Percentiles rank a stretch among this genome's conserved stretches.
Evolutionary conservation across 1,284 basidiomycete species (phyloP).

Genomic region (Athelia sp.): DNA sequence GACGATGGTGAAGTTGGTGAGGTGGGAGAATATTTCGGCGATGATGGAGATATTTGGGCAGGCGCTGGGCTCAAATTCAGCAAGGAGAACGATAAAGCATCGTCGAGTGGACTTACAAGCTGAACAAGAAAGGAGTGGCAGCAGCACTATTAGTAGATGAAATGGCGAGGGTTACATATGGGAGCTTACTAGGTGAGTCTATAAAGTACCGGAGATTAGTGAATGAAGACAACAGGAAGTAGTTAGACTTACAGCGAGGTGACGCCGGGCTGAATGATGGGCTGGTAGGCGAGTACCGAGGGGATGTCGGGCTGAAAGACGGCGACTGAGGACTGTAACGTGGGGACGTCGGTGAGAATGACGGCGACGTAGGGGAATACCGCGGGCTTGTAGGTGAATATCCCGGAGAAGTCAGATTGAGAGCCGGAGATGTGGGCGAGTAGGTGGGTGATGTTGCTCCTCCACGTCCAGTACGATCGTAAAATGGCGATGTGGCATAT

Average conservation of each 20-base stretch:
- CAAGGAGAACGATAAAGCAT: not conserved
- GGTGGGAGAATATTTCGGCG: constrained; percentile 82
- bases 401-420: constrained; percentile 76
- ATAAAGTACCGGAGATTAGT: constrained; percentile 19
- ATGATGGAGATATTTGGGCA: constrained; percentile 76
- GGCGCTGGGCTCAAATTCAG: constrained; percentile 40
- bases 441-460: constrained; percentile 80
- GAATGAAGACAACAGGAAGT: constrained; percentile 18
- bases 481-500: constrained; percentile 77
- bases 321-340: constrained; percentile 80
- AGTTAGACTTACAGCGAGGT: constrained; percentile 61
- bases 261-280: constrained; percentile 86
- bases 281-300: constrained; percentile 80
- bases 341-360: constrained; percentile 83
- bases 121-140: constrained; percentile 22
- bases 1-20: constrained; percentile 81
- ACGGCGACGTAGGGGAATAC: constrained; percentile 82
- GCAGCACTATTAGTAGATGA: constrained; percentile 10
- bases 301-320: constrained; percentile 82
- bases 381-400: constrained; percentile 88
- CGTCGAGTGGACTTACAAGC: constrained; percentile 47
- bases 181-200: constrained; percentile 75
- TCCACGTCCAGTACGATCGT: constrained; percentile 53
- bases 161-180: constrained; percentile 10
- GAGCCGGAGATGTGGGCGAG: constrained; percentile 78